Evolutionary conservation across 2,329 filamentous ascomycete genomes (phyloP).

Genomic region (Diaporthe sp.): DNA sequence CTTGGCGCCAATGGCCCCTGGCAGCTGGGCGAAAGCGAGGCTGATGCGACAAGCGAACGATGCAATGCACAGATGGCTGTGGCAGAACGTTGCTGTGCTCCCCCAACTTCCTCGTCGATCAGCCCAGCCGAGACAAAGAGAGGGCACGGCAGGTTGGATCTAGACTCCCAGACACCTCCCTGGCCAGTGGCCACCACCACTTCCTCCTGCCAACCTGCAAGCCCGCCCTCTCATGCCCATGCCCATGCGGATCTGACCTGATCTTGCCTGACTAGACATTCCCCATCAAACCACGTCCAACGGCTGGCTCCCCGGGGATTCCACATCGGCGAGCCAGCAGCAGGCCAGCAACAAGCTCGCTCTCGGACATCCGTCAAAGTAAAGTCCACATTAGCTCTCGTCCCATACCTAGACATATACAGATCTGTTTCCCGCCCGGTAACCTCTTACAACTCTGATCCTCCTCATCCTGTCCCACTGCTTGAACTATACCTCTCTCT

Average conservation of each 20-base stretch:
- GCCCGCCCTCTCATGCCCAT: not conserved
- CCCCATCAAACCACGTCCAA: conserved; percentile 27
- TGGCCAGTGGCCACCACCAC: not conserved
- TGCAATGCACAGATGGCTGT: conserved; percentile 3
- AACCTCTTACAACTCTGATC: not conserved
- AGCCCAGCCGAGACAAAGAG: conserved; percentile 17
- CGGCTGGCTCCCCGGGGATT: not conserved
- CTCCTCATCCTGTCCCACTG: not conserved
- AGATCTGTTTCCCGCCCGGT: not conserved
- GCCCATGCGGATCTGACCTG: conserved; percentile 30
- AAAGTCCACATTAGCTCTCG: conserved; percentile 23
- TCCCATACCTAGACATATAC: conserved; percentile 26
- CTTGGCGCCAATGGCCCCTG: conserved; percentile 12
- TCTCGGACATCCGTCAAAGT: conserved; percentile 33
- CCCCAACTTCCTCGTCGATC: not conserved
- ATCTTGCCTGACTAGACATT: conserved; percentile 24
- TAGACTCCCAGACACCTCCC: not conserved
- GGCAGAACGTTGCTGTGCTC: not conserved
- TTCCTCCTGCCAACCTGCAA: not conserved
- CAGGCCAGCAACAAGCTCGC: conserved; percentile 19
- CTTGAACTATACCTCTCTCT: not conserved
- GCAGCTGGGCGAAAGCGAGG: not conserved
- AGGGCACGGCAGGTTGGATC: conserved; percentile 1
- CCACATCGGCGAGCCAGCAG: conserved; percentile 25
- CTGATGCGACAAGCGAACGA: not conserved